Evolutionary conservation across 2,329 filamentous ascomycete species (phyloP).

Genomic region (Diaporthe ampelina): DNA sequence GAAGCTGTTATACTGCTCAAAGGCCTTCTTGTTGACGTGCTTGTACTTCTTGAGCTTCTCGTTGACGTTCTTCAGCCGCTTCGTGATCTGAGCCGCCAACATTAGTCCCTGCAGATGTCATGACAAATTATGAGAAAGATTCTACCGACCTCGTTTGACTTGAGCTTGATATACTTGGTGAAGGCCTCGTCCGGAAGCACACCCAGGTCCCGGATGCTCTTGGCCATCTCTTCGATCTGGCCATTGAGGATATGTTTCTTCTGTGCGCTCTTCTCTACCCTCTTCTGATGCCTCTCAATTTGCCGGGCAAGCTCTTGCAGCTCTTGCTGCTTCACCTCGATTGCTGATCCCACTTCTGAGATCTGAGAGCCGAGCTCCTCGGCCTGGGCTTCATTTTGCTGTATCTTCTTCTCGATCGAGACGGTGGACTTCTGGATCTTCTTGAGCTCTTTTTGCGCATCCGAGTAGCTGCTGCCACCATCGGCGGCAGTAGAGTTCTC

Average conservation of each 20-base stretch:
- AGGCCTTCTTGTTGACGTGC: slow-evolving; percentile 99
- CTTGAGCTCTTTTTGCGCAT: slow-evolving; percentile 85
- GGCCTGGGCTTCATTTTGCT: slow-evolving; percentile 81
- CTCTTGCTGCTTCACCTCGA: slow-evolving; percentile 75
- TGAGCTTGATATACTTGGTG: slow-evolving; percentile 88
- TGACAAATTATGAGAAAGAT: neutral
- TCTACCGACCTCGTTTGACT: slow-evolving; percentile 78
- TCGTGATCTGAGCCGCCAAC: slow-evolving; percentile 62
- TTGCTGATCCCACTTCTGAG: slow-evolving; percentile 67
- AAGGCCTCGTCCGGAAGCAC: slow-evolving; percentile 95
- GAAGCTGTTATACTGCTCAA: slow-evolving; percentile 98
- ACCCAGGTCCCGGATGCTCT: slow-evolving; percentile 92
- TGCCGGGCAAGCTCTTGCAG: slow-evolving; percentile 81
- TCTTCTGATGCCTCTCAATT: slow-evolving; percentile 89
- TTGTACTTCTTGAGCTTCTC: slow-evolving; percentile 96
- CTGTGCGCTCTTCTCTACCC: slow-evolving; percentile 91
- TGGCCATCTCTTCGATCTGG: slow-evolving; percentile 83
- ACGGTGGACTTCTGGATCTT: slow-evolving; percentile 79
- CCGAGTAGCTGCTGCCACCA: slow-evolving; percentile 77
- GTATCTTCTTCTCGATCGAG: slow-evolving; percentile 76
- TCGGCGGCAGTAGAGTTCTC: slow-evolving; percentile 71
- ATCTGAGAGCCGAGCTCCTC: slow-evolving; percentile 67
- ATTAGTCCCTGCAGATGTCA: slow-evolving; percentile 18
- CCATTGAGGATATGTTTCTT: slow-evolving; percentile 85
- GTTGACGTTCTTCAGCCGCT: slow-evolving; percentile 88